Base-by-base conservation (phyloP, 2,329 filamentous ascomycete species). In the Fusarium pininemorale region DNA sequence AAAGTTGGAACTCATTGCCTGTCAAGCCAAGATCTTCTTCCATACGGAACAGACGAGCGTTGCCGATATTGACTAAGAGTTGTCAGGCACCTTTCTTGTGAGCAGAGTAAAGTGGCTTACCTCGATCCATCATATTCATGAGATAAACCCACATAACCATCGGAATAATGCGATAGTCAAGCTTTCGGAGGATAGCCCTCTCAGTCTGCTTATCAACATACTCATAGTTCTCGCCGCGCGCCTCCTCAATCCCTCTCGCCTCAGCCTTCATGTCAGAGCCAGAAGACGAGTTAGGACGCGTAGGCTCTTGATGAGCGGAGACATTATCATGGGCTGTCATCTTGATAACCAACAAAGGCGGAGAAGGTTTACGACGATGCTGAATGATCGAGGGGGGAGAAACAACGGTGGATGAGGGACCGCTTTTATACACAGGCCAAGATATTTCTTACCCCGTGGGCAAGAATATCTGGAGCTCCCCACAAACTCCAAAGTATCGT, bases 11-110 rank as follows among this genome's bases (percentile, higher is more conserved):
- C 74, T 91, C 87, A 32, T 87, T 86, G 11, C 85, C 85, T 26
- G 80, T 78, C 71, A 93, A 81, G 13, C 85, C 82, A 5, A 93
- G 82, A 63, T 92, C 90, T 59, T 87, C 81, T 78, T 91, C 88
- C 53, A 76, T 61, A 0, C 37, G 54, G 28, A 76, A 75, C 4
- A 92, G 82, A 12, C 87, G 84, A 24, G 90, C 90, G 81, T 92
- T 92, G 42, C 90, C 90, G 56, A 93, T 93, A 77, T 93, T 93
- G 48, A 92, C 90, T 91, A 67, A 87, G 87, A 12, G 1, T 4
- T 45, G 14, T 69, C 15, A 67, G 48, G 45, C 26, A 38, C 13
- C 1, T 20, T 6, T 13, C 22, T 10, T 6, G 6, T 5, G 1
- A 20, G 9, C 1, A 13, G 14, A 6, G 13, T 18, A 14, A 10